Percentiles rank a stretch among this genome's conserved stretches.
phyloP scores from a whole-genome alignment of 2,329 filamentous ascomycete species.

The Arachnopeziza araneosa region DNA sequence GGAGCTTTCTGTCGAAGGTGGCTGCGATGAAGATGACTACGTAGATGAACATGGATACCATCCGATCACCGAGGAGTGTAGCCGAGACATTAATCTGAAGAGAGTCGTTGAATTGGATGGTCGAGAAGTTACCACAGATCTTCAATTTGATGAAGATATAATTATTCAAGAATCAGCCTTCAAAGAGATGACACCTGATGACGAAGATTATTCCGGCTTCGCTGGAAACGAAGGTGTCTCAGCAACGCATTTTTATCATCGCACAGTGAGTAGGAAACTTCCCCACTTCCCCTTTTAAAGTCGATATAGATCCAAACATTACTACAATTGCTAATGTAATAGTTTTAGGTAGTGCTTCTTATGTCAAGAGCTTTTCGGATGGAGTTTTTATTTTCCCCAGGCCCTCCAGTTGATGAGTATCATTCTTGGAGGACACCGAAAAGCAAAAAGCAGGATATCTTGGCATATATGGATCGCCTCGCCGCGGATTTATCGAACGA shows the following conservation, averaged over 20 bases:
- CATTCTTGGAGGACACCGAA: not conserved
- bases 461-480: not conserved
- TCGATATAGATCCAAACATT: not conserved
- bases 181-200: constrained; percentile 10
- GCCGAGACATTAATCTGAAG: not conserved
- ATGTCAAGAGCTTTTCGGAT: not conserved
- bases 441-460: not conserved
- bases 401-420: not conserved
- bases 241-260: constrained; percentile 14
- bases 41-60: not conserved
- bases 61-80: constrained; percentile 6
- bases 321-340: not conserved
- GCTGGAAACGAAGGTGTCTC: constrained; percentile 16
- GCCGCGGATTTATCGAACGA: too few relatives aligned
- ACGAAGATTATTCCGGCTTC: constrained; percentile 14
- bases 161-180: constrained; percentile 11
- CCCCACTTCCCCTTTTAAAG: not conserved
- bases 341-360: not conserved
- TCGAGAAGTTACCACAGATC: constrained; percentile 6
- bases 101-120: constrained; percentile 14
- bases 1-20: constrained; percentile 6
- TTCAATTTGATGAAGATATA: constrained; percentile 7
- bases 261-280: constrained; percentile 8
- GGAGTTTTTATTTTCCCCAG: not conserved
- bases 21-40: constrained; percentile 8